These are phyloP conservation scores for Gilbertella persicaria DNA, from an alignment of 371 early-diverging fungal genomes.

Conservation along the genomic window DNA sequence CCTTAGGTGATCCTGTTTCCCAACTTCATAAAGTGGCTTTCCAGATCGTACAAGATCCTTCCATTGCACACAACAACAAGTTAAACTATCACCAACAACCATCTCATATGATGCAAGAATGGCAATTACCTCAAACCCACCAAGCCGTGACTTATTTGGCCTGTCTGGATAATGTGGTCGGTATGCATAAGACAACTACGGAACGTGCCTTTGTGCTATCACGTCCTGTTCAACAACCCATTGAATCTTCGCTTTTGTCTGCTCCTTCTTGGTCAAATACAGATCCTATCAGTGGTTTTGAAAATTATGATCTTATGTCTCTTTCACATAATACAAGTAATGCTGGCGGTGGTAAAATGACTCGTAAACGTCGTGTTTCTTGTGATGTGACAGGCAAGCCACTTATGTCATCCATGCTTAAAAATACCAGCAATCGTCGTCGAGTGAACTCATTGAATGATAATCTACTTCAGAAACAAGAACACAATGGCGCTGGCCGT, in stretches of 20 bases:
- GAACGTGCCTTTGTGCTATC: constrained; percentile 39
- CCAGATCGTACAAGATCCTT: constrained; percentile 66
- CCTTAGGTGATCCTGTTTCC: constrained; percentile 71
- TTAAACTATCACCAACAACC: constrained; percentile 22
- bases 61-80: constrained; percentile 36
- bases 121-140: constrained; percentile 46
- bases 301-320: background rate
- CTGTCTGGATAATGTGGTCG: constrained; percentile 78
- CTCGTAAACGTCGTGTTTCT: constrained; percentile 48
- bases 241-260: background rate
- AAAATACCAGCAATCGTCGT: constrained; percentile 31
- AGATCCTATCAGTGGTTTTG: background rate
- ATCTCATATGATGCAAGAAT: constrained; percentile 10
- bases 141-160: constrained; percentile 68
- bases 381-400: constrained; percentile 39
- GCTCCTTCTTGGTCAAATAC: background rate
- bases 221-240: constrained; percentile 13
- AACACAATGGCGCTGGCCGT: constrained; percentile 22
- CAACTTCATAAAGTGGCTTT: constrained; percentile 92
- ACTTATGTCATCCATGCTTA: constrained; percentile 23
- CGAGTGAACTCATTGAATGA: constrained; percentile 49
- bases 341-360: constrained; percentile 28
- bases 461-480: constrained; percentile 7
- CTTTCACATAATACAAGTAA: constrained; percentile 6
- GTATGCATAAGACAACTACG: constrained; percentile 70